phyloP scores from a whole-genome alignment of 1,139 yeast species.

The Eremothecium cymbalariae region DNA sequence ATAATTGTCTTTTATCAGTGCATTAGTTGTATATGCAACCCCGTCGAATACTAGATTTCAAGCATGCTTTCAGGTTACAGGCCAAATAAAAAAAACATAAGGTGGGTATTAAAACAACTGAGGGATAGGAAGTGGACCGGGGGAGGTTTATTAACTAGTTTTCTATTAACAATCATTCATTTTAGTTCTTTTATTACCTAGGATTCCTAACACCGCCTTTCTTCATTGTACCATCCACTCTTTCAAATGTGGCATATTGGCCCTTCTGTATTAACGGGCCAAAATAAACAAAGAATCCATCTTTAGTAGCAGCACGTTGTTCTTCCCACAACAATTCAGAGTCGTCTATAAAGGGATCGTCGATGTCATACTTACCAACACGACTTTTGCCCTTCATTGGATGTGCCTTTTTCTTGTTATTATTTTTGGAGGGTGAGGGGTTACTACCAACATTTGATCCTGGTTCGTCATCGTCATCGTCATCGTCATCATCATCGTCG shows the following conservation, averaged over 20 bases:
- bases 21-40: too few species aligned
- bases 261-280: constrained; percentile 83
- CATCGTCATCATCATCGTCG: constrained; percentile 27
- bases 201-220: constrained; percentile 30
- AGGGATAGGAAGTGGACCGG: too few species aligned
- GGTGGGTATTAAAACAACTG: too few species aligned
- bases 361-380: constrained; percentile 83
- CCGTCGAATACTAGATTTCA: too few species aligned
- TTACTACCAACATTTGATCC: constrained; percentile 23
- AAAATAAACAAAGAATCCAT: constrained; percentile 92
- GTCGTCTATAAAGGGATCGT: constrained; percentile 96
- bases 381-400: constrained; percentile 50
- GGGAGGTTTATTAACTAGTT: too few species aligned
- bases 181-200: constrained; percentile 5
- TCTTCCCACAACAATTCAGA: constrained; percentile 89
- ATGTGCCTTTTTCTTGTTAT: constrained; percentile 32
- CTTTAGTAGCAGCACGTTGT: constrained; percentile 83
- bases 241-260: constrained; percentile 36
- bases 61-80: too few species aligned
- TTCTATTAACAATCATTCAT: too few species aligned
- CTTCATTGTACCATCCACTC: constrained; percentile 37
- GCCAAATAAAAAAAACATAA: too few species aligned
- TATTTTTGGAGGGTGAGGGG: constrained; percentile 19
- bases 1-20: too few species aligned
- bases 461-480: constrained; percentile 33